Percentiles rank a stretch among this genome's conserved stretches.
Conservation (phyloP, 352 stramenopile species). For the Salisapilia sapeloensis region DNA sequence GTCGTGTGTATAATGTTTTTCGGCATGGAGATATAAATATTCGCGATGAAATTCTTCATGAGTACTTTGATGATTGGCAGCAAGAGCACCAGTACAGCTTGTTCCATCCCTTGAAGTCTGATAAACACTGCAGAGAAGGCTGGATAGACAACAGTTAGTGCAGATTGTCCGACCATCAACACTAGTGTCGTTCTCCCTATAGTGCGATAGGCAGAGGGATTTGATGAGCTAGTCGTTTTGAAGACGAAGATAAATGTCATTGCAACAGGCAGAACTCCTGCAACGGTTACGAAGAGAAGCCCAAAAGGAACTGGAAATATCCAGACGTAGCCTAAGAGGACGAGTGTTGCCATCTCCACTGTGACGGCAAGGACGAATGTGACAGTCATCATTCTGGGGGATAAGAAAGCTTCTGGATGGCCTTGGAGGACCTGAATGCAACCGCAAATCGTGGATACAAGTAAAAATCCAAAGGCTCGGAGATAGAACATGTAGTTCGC, state of each 20-base stretch:
- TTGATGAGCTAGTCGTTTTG: too few species aligned
- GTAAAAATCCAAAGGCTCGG: too few species aligned
- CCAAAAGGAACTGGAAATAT: constrained; percentile 12
- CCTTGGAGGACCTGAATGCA: too few species aligned
- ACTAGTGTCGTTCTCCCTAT: too few species aligned
- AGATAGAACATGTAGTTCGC: constrained; percentile 1
- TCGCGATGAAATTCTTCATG: constrained; percentile 8
- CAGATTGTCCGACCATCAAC: constrained; percentile 1
- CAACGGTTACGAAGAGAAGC: constrained; percentile 5
- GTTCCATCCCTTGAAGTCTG: not conserved
- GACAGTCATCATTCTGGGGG: too few species aligned
- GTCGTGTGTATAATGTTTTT: constrained; percentile 8
- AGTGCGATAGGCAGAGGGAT: too few species aligned
- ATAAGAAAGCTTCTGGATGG: too few species aligned
- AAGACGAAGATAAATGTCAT: constrained; percentile 6
- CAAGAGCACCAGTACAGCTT: not conserved
- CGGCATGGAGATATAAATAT: constrained; percentile 10
- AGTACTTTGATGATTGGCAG: constrained; percentile 6
- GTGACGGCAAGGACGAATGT: too few species aligned
- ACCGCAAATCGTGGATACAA: too few species aligned
- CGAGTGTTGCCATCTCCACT: too few species aligned
- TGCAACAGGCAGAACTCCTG: too few species aligned
- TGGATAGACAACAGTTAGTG: not conserved
- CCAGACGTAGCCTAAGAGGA: constrained; percentile 6
- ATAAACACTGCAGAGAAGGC: not conserved